Evolutionary conservation across 495 filamentous ascomycete genomes (phyloP), one percentile per base, ranked within the genome.

Genomic region (Bryoglossum gracile): DNA sequence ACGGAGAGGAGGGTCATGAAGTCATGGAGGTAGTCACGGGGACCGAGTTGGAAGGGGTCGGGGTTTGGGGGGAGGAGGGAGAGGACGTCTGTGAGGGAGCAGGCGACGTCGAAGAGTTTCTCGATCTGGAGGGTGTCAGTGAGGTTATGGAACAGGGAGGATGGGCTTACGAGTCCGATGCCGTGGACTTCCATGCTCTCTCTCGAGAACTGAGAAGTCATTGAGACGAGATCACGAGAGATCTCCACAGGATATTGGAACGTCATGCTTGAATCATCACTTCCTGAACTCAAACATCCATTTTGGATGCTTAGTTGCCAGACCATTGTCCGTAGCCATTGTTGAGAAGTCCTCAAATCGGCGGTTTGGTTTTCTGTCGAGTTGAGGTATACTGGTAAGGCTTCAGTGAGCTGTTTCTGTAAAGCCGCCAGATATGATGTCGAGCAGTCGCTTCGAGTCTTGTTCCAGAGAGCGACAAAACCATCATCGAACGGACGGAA

Each of bases 271-370:
- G 71, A 61, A 62, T 89, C 75, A 23, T 67, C 62, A 33, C 56
- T 51, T 43, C 59, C 61, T 34, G 68, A 65, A 47, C 62, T 68
- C 39, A 71, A 67, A 49, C 64, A 66, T 32, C 73, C 69, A 46
- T 67, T 74, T 44, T 69, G 71, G 48, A 65, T 53, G 13, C 68
- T 65, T 37, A 91, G 61, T 49, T 88, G 82, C 87, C 87, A 92
- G 2, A 85, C 74, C 58, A 83, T 82, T 21, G 84, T 85, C 54
- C 86, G 81, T n/a, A 91, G 74, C 87, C 87, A 94, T 59, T 86
- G 79, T 62, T 90, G 86, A 26, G 83, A 87, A 6, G 79, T 70
- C 8, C 78, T 71, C 8, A 89, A 67, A 57, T 94, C 86, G 14
- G 78, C 71, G 18, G 81, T 75, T 63, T 88, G 83, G 8, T 70